Percentiles rank a stretch among this genome's conserved stretches.
Conservation (phyloP, 208 protist species). For the Crithidia mellificae region DNA sequence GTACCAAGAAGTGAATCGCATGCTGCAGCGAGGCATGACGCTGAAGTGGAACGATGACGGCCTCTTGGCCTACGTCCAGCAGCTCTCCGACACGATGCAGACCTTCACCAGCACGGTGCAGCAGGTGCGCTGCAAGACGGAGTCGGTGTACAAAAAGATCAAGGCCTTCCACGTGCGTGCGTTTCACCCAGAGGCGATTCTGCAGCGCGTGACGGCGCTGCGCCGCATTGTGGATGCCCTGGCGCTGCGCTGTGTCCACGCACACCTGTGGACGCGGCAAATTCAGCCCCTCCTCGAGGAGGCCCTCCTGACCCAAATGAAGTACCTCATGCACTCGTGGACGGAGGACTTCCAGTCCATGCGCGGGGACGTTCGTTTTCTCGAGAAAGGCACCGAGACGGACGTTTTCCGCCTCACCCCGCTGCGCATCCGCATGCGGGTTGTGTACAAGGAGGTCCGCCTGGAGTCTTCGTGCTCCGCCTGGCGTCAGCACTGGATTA, state of each 20-base stretch:
- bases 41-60: constrained; percentile 73
- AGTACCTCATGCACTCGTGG: constrained; percentile 74
- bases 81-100: constrained; percentile 63
- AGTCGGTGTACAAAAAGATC: constrained; percentile 55
- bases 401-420: constrained; percentile 81
- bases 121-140: constrained; percentile 63
- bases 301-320: constrained; percentile 66
- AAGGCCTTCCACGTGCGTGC: constrained; percentile 40
- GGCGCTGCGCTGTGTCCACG: constrained; percentile 57
- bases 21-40: constrained; percentile 51
- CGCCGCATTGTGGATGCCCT: constrained; percentile 54
- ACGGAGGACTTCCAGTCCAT: constrained; percentile 85
- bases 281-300: constrained; percentile 76
- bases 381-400: constrained; percentile 57
- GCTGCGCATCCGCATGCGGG: constrained; percentile 79
- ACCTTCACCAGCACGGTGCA: constrained; percentile 58
- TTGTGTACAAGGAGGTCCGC: constrained; percentile 78
- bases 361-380: constrained; percentile 64
- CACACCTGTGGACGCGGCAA: constrained; percentile 67
- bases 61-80: constrained; percentile 55
- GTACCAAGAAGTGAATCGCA: constrained; percentile 69
- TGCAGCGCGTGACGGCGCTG: constrained; percentile 62
- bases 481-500: constrained; percentile 83
- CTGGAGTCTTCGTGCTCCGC: constrained; percentile 55
- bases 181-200: constrained; percentile 65